Base-by-base conservation (phyloP, 805 yeast species). In the Komagataella pseudopastoris region DNA sequence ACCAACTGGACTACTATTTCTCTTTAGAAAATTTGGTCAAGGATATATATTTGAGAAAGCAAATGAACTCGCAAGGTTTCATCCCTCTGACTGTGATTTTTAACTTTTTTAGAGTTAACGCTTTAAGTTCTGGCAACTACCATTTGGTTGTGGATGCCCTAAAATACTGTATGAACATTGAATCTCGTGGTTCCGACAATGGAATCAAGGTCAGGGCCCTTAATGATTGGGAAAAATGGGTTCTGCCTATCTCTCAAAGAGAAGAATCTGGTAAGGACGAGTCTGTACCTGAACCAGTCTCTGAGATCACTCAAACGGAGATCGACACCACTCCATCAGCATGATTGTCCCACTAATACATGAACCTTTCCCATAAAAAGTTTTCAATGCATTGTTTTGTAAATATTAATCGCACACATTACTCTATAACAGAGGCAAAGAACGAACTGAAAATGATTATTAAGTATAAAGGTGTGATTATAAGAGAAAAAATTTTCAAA, bases 1-100 rank as follows among this genome's bases (percentile, higher is more conserved):
- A 64, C 65, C 98, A 90, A 72, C 71, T 91, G 50, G 93, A 88
- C 63, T 93, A 93, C 72, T 93, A 93, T 67, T 86, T 93, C 70
- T 83, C 95, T 30, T 73, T 82, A 50, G 96, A 88, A 59, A 93
- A 93, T 67, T 74, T 93, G 67, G 72, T 84, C 59, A 86, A 88
- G 68, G 99, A 93, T 69, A 71, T 83, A 50, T 91, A 70, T 63
- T 74, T 93, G 67, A 80, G 96, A 67, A 77, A 80, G 56, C 86
- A 85, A 60, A 86, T 91, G 95, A 78, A 83, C 65, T 60, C 75
- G 48, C 73, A 79, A 53, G 96, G 96, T 23, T 82, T 83, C 74
- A 75, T 89, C 51, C 79, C 82, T 39, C 66, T 88, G 53, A 61
- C 65, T 5, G 73, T 79, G 52, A 74, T 88, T 56, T 80, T 88